These are phyloP conservation scores for Daldinia bambusicola DNA, from an alignment of 495 filamentous ascomycete species.

Conservation along the genomic window DNA sequence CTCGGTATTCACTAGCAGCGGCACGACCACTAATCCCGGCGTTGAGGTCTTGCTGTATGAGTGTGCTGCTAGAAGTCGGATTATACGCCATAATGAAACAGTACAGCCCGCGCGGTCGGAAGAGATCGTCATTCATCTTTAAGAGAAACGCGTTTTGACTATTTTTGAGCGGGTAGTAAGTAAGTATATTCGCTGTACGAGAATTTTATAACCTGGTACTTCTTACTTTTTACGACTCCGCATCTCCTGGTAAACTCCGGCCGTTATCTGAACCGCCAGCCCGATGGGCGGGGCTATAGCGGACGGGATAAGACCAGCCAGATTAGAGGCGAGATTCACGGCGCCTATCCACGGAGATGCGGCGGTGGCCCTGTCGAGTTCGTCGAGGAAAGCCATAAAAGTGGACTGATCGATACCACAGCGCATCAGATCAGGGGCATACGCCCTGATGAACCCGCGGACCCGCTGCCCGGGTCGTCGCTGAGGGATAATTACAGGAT, in stretches of 20 bases:
- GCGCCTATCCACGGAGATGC: constrained; percentile 52
- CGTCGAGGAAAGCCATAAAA: constrained; percentile 56
- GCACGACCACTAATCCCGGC: constrained; percentile 2
- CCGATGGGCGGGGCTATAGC: constrained; percentile 58
- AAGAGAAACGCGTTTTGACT: constrained; percentile 67
- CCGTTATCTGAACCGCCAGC: constrained; percentile 53
- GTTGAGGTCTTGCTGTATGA: constrained; percentile 26
- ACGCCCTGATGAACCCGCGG: constrained; percentile 54
- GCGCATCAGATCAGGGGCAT: constrained; percentile 53
- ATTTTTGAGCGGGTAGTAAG: not conserved
- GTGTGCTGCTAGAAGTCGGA: constrained; percentile 23
- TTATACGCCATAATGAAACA: constrained; percentile 69
- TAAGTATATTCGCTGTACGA: not conserved
- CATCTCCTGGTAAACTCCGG: constrained; percentile 57
- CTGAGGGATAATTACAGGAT: constrained; percentile 34
- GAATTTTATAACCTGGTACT: not conserved
- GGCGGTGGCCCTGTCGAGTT: constrained; percentile 48
- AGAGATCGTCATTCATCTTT: constrained; percentile 67
- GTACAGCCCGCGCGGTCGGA: constrained; percentile 68
- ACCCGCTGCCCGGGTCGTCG: constrained; percentile 45
- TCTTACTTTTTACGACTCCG: constrained; percentile 48
- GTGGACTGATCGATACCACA: constrained; percentile 52
- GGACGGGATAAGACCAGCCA: constrained; percentile 53
- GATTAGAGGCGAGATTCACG: constrained; percentile 57
- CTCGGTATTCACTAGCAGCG: constrained; percentile 25